Evolutionary conservation across 1,139 yeast genomes (phyloP).

Genomic region (Suhomyces chickasaworum): DNA sequence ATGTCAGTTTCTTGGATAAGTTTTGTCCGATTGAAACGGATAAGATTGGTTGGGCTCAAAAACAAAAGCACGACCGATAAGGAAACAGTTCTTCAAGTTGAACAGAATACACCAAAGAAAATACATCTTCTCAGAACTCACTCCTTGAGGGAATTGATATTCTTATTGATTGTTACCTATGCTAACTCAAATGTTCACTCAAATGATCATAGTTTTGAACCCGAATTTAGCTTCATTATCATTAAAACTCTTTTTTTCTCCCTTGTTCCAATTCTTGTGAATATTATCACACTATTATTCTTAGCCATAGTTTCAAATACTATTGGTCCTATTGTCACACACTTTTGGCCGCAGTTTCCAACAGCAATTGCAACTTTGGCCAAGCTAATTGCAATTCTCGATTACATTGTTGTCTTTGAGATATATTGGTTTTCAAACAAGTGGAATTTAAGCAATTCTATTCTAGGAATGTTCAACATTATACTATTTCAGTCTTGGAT

Average conservation of each 20-base stretch:
- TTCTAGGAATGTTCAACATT: slow-evolving; percentile 50
- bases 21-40: slow-evolving; percentile 30
- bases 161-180: slow-evolving; percentile 30
- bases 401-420: slow-evolving; percentile 50
- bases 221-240: slow-evolving; percentile 34
- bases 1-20: slow-evolving; percentile 60
- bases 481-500: slow-evolving; percentile 46
- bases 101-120: slow-evolving; percentile 43
- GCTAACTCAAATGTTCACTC: slow-evolving; percentile 52
- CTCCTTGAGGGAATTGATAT: slow-evolving; percentile 31
- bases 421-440: slow-evolving; percentile 54
- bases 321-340: slow-evolving; percentile 48
- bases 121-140: slow-evolving; percentile 36
- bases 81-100: slow-evolving; percentile 27
- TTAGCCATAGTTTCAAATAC: slow-evolving; percentile 44
- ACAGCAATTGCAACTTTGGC: slow-evolving; percentile 46
- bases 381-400: slow-evolving; percentile 45
- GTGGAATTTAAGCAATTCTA: slow-evolving; percentile 51
- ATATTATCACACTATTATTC: slow-evolving; percentile 39
- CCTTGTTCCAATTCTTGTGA: slow-evolving; percentile 49
- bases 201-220: slow-evolving; percentile 33
- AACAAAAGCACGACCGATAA: slow-evolving; percentile 20
- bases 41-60: slow-evolving; percentile 49
- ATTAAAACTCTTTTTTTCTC: slow-evolving; percentile 46
- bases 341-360: slow-evolving; percentile 42